Conservation (phyloP, 169 alveolate genomes). For the Eimeria acervulina region DNA sequence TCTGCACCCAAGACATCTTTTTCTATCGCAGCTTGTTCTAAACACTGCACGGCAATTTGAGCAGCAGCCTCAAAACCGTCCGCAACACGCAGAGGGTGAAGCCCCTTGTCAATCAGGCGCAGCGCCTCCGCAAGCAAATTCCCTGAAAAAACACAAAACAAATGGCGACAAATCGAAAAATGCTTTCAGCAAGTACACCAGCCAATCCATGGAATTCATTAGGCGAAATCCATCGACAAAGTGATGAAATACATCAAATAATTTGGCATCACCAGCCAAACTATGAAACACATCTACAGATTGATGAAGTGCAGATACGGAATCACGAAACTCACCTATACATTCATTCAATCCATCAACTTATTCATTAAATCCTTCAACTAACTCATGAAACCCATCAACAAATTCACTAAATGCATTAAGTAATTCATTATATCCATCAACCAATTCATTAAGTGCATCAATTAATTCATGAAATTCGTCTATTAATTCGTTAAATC, state of each 20-base stretch:
- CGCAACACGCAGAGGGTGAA: constrained; percentile 98
- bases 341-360: background rate
- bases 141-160: background rate
- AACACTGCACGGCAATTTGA: constrained; percentile 95
- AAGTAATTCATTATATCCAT: background rate
- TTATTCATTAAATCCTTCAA: background rate
- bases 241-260: background rate
- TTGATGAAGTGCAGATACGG: no score
- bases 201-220: background rate
- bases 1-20: constrained; percentile 89
- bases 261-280: background rate
- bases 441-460: no score
- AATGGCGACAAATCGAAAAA: background rate
- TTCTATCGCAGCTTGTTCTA: constrained; percentile 95
- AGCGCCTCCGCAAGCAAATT: constrained; percentile 96
- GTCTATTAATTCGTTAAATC: background rate
- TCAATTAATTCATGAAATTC: background rate
- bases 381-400: background rate
- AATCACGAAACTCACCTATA: background rate
- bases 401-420: background rate
- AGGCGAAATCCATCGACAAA: background rate
- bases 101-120: constrained; percentile 96
- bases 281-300: background rate
- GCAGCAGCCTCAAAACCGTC: constrained; percentile 99
- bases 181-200: background rate